Percentiles rank a stretch among this genome's conserved stretches.
phyloP scores from a whole-genome alignment of 495 filamentous ascomycete genomes.

The Neurospora tetraspora region DNA sequence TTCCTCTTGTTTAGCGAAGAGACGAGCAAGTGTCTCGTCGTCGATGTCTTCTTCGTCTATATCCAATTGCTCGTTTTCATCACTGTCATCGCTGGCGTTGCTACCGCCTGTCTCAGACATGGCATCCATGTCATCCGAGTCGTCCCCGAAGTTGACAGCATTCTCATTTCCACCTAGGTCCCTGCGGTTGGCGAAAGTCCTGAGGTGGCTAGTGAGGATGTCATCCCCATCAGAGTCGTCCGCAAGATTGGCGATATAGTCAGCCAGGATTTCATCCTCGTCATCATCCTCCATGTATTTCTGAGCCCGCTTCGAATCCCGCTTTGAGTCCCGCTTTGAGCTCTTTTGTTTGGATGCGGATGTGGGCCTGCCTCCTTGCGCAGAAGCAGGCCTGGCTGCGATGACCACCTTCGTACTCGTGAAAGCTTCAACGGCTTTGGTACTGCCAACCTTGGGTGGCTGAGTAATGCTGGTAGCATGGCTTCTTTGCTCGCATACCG shows the following conservation, averaged over 20 bases:
- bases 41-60: conserved; percentile 21
- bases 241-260: conserved; percentile 70
- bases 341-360: not conserved
- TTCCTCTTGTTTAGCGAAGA: conserved; percentile 58
- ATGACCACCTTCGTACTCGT: not conserved
- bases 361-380: not conserved
- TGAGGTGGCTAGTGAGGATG: conserved; percentile 8
- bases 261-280: conserved; percentile 50
- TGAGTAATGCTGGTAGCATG: not conserved
- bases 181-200: conserved; percentile 23
- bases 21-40: conserved; percentile 49
- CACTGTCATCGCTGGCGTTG: conserved; percentile 25
- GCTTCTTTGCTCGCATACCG: not conserved
- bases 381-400: not conserved
- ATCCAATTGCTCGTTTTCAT: conserved; percentile 24
- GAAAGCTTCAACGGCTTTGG: not conserved
- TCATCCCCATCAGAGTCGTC: conserved; percentile 26
- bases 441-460: not conserved
- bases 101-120: conserved; percentile 10
- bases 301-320: not conserved
- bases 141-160: conserved; percentile 14
- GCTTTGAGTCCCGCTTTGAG: not conserved
- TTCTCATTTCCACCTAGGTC: conserved; percentile 39
- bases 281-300: conserved; percentile 13
- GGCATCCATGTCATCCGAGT: conserved; percentile 12